phyloP scores from a whole-genome alignment of 2,329 filamentous ascomycete species.

The Alternaria tenuissima region DNA sequence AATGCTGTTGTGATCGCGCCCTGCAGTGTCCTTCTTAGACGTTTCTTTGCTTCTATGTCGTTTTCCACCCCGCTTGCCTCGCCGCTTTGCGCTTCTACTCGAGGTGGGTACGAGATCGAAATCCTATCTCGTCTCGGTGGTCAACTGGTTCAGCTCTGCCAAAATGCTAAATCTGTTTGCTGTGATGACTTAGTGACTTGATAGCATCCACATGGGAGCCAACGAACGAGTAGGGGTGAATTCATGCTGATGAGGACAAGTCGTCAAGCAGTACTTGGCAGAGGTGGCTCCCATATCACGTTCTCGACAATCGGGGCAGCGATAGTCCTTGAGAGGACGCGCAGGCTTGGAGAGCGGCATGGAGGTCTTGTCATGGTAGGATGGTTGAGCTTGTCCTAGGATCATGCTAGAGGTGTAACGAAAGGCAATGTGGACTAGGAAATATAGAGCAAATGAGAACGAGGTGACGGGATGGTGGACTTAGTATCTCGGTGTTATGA shows the following conservation, averaged over 20 bases:
- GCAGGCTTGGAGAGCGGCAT: slow-evolving; percentile 1
- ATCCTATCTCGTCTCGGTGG: slow-evolving; percentile 28
- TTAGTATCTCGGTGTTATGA: not conserved
- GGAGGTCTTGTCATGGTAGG: slow-evolving; percentile 17
- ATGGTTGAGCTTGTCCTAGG: slow-evolving; percentile 18
- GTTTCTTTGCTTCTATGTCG: slow-evolving; percentile 19
- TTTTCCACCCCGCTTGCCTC: slow-evolving; percentile 32
- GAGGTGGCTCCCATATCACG: not conserved
- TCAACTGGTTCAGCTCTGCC: slow-evolving; percentile 28
- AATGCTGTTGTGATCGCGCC: slow-evolving; percentile 1
- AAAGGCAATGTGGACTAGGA: slow-evolving; percentile 20
- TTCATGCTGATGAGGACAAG: slow-evolving; percentile 26
- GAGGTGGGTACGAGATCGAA: slow-evolving; percentile 29
- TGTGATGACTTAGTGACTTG: slow-evolving; percentile 7
- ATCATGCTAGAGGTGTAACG: slow-evolving; percentile 23
- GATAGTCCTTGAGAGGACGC: slow-evolving; percentile 14
- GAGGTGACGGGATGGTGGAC: slow-evolving; percentile 16
- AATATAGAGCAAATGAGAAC: slow-evolving; percentile 11
- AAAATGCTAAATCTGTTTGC: slow-evolving; percentile 43
- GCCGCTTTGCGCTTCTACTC: slow-evolving; percentile 14
- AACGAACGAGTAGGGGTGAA: slow-evolving; percentile 35
- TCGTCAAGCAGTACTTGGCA: slow-evolving; percentile 10
- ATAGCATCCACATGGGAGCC: not conserved
- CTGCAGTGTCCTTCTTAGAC: slow-evolving; percentile 5
- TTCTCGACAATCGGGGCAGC: slow-evolving; percentile 22